Base-by-base conservation (phyloP, 176 grass and related monocot species). In the Triticum timopheevii region DNA sequence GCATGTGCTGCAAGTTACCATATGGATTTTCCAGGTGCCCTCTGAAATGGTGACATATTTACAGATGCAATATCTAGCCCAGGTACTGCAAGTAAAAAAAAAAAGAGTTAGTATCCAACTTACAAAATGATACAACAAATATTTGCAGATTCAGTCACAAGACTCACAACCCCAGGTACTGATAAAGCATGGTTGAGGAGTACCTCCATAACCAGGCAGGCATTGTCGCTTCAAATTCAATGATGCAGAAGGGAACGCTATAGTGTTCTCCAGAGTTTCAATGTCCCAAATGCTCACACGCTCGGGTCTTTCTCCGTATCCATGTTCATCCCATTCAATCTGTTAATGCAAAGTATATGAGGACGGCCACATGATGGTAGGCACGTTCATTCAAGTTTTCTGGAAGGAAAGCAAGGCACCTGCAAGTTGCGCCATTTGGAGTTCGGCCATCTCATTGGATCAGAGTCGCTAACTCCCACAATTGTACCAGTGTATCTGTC, bases 381-480 rank as follows among this genome's bases (percentile, higher is more conserved):
- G 6, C 23, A 20, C 7, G 6, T 47, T 44, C 40, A 11, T 61
- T 61, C 40, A 39, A 31, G 75, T 42, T 25, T 77, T 69, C 58
- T 31, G 19, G 19, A 28, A 73, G 52, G 25, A 80, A 89, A 89
- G 47, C 16, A 56, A 62, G 5, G 34, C 75, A 93, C 94, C 81
- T 97, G 97, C 54, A 99, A 90, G 83, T 91, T 99, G 78, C 87
- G 92, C 97, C 97, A 99, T 81, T 94, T 99, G 69, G 97, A 99
- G 86, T 93, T 99, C 28, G 94, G 92, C 97, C 97, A 99, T 73
- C 97, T 92, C 81, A 94, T 81, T 22, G 97, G 89, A 84, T 99
- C 97, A 58, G 82, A 93, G 79, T 99, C 92, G 39, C 84, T 97
- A 78, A 86, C 91, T 38, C 90, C 91, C 73, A 92, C 86, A 69